Percentiles rank a stretch among this genome's conserved stretches.
Conservation (phyloP, 1,284 basidiomycete species). For the Cutaneotrichosporon sp. region DNA sequence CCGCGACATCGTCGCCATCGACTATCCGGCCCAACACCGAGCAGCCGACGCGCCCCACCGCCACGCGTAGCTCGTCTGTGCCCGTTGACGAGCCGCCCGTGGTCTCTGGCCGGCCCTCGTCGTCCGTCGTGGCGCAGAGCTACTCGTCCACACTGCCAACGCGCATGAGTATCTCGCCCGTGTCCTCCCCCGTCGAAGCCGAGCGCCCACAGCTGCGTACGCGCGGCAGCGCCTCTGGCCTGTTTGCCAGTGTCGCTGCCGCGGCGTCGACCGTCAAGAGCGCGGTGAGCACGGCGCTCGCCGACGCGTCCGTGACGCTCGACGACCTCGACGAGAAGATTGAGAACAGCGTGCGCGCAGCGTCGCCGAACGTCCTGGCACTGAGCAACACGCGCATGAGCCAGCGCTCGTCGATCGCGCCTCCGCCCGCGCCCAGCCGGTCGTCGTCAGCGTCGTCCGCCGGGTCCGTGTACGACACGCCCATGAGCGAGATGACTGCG, state of each 20-base stretch:
- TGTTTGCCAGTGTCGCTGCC: neutral
- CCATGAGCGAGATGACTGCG: constrained; percentile 3
- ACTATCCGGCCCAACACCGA: too few species aligned
- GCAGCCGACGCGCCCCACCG: too few species aligned
- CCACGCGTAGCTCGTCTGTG: too few species aligned
- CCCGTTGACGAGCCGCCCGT: too few species aligned
- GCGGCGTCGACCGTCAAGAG: constrained; percentile 2
- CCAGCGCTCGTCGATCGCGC: neutral
- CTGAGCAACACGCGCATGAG: neutral
- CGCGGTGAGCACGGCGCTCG: constrained; percentile 5
- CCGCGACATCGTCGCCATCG: too few species aligned
- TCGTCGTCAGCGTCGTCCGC: neutral
- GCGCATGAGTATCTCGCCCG: neutral
- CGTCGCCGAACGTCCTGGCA: neutral
- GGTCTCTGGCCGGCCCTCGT: too few species aligned
- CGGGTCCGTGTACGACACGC: constrained; percentile 2
- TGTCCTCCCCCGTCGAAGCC: neutral
- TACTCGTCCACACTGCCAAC: neutral
- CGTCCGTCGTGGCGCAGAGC: too few species aligned
- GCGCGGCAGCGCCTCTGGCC: neutral
- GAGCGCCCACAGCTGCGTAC: neutral
- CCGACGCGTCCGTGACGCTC: constrained; percentile 5
- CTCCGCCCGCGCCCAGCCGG: neutral
- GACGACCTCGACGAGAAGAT: constrained; percentile 5
- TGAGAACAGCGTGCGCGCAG: neutral